Percentiles rank a stretch among this genome's conserved stretches.
Conservation (phyloP, 345 rosid genomes). For the Citrus trifoliata region DNA sequence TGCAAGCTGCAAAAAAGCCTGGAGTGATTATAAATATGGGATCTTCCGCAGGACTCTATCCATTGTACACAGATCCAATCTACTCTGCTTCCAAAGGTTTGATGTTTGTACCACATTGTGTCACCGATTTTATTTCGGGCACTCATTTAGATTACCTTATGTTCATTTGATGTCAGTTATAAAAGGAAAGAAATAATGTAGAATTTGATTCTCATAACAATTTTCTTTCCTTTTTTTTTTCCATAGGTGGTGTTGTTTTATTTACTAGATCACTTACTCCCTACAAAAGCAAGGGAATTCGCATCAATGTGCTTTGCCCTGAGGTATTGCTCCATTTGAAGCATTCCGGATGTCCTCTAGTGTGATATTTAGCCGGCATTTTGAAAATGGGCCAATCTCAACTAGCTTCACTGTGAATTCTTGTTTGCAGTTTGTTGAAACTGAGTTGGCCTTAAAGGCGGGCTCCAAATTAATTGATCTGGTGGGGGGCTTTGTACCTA, state of each 20-base stretch:
- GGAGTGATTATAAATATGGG: constrained; percentile 93
- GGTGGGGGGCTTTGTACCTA: constrained; percentile 76
- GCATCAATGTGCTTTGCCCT: constrained; percentile 94
- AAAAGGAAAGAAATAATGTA: not conserved
- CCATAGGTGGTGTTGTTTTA: constrained; percentile 73
- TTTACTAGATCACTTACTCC: constrained; percentile 78
- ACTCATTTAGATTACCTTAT: not conserved
- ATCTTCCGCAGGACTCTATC: constrained; percentile 87
- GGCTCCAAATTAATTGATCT: constrained; percentile 25
- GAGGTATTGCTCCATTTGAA: constrained; percentile 52
- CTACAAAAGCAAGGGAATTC: constrained; percentile 62
- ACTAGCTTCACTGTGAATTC: constrained; percentile 4
- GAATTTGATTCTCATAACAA: constrained; percentile 1
- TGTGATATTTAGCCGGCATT: not conserved
- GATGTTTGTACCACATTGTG: constrained; percentile 10
- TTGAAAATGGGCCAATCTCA: not conserved
- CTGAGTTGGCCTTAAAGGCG: constrained; percentile 47
- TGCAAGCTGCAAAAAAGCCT: constrained; percentile 70
- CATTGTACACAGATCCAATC: constrained; percentile 58
- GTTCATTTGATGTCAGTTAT: not conserved
- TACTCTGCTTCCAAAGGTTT: constrained; percentile 82
- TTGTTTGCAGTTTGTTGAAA: constrained; percentile 72
- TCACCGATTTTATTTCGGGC: not conserved
- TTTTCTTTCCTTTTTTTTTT: constrained; percentile 8
- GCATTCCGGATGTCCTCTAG: constrained; percentile 3